Evolutionary conservation across 768 basidiomycete species (phyloP).

Genomic region (Clitopilus passeckerianus): DNA sequence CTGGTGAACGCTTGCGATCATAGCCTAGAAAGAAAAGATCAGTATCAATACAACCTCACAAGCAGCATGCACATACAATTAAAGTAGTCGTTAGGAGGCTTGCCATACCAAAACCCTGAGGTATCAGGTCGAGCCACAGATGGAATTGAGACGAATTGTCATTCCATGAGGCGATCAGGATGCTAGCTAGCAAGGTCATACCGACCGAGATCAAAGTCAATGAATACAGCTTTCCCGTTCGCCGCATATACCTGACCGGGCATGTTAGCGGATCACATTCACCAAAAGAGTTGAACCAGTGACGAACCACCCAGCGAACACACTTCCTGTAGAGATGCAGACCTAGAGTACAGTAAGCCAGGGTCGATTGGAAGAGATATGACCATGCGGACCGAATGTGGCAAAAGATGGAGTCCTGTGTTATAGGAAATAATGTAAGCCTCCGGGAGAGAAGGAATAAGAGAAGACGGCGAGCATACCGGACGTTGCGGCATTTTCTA

Average conservation of each 20-base stretch:
- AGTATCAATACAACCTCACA: constrained; percentile 6
- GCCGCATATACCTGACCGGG: constrained; percentile 68
- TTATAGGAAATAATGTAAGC: constrained; percentile 1
- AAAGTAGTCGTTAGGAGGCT: constrained; percentile 82
- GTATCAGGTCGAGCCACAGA: constrained; percentile 75
- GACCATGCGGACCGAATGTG: constrained; percentile 68
- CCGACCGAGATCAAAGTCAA: constrained; percentile 66
- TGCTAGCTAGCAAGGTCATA: constrained; percentile 53
- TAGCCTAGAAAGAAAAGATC: constrained; percentile 47
- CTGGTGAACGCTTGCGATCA: constrained; percentile 78
- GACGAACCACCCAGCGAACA: constrained; percentile 80
- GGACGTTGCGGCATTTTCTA: constrained; percentile 62
- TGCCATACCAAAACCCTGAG: constrained; percentile 82
- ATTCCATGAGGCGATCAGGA: constrained; percentile 64
- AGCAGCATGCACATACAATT: constrained; percentile 48
- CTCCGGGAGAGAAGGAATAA: neutral
- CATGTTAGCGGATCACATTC: constrained; percentile 8
- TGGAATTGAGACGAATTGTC: constrained; percentile 53
- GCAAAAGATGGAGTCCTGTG: constrained; percentile 78
- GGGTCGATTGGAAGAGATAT: constrained; percentile 11
- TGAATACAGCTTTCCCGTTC: constrained; percentile 79
- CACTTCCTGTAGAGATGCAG: constrained; percentile 78
- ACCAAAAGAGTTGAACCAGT: constrained; percentile 4
- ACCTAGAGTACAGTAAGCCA: constrained; percentile 36
- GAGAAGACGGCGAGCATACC: constrained; percentile 39